Evolutionary conservation across 2,329 filamentous ascomycete species (phyloP).

Genomic region (Achaetomium macrosporum): DNA sequence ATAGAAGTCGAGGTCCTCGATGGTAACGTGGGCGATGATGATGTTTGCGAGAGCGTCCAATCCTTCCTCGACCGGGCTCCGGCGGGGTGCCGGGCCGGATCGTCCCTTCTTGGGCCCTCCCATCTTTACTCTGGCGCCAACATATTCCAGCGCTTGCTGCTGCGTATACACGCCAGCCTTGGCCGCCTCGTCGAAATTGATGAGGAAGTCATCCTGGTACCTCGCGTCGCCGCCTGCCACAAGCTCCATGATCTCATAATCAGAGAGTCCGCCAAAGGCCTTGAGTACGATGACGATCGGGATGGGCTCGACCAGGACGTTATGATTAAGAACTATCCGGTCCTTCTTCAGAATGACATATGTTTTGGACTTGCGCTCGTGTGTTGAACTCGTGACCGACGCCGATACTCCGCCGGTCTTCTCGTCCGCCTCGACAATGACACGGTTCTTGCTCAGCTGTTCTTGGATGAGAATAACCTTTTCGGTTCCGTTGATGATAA

Average conservation of each 20-base stretch:
- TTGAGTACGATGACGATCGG: constrained; percentile 91
- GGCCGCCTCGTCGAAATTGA: constrained; percentile 90
- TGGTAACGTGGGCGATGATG: constrained; percentile 89
- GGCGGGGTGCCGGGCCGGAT: constrained; percentile 40
- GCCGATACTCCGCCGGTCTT: constrained; percentile 94
- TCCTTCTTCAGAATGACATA: constrained; percentile 95
- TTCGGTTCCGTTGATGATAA: constrained; percentile 94
- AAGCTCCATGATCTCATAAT: constrained; percentile 89
- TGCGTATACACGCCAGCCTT: constrained; percentile 84
- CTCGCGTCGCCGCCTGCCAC: constrained; percentile 80
- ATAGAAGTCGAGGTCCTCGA: constrained; percentile 86
- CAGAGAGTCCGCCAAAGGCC: constrained; percentile 86
- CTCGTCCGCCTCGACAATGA: constrained; percentile 88
- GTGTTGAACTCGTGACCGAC: constrained; percentile 94
- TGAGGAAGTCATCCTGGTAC: constrained; percentile 91
- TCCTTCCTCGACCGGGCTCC: constrained; percentile 85
- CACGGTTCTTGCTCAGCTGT: constrained; percentile 97
- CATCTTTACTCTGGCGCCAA: constrained; percentile 83
- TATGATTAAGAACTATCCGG: constrained; percentile 81
- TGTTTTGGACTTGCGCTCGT: constrained; percentile 96
- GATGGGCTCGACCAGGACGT: constrained; percentile 87
- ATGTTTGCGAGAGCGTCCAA: constrained; percentile 89
- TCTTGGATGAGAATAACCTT: constrained; percentile 99
- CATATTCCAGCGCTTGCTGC: constrained; percentile 90
- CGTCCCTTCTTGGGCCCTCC: constrained; percentile 53